A percentile compares a stretch with the other conserved stretches of the same genome.
phyloP scores from a whole-genome alignment of 768 basidiomycete species.

The Aureoboletus auriporus region DNA sequence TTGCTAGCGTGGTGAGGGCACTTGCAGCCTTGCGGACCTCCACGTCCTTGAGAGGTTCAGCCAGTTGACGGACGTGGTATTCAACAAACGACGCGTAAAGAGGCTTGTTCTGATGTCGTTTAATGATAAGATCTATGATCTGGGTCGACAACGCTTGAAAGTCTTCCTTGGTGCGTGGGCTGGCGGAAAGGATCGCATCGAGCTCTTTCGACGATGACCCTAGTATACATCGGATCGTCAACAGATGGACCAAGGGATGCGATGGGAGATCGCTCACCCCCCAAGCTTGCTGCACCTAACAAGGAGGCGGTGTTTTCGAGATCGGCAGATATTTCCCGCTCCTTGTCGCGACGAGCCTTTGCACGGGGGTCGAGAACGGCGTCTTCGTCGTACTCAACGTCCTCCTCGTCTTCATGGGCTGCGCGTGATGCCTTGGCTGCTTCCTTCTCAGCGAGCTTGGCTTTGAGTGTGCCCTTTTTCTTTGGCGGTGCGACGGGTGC shows the following conservation, averaged over 20 bases:
- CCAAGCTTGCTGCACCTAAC: conserved; percentile 65
- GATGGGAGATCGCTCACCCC: conserved; percentile 41
- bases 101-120: conserved; percentile 77
- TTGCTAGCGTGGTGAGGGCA: conserved; percentile 80
- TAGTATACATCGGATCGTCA: conserved; percentile 23
- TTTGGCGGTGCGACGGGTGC: conserved; percentile 64
- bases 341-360: conserved; percentile 72
- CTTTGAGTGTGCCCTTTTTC: conserved; percentile 91
- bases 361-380: conserved; percentile 75
- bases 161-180: conserved; percentile 88
- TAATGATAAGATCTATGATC: conserved; percentile 72
- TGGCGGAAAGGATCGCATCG: conserved; percentile 66
- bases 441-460: conserved; percentile 91
- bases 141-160: conserved; percentile 69
- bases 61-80: conserved; percentile 72
- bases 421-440: conserved; percentile 57
- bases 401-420: conserved; percentile 37
- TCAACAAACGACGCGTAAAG: conserved; percentile 83
- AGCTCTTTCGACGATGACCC: conserved; percentile 68
- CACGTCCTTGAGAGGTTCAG: conserved; percentile 77
- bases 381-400: conserved; percentile 63
- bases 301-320: conserved; percentile 79
- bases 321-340: conserved; percentile 84
- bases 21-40: conserved; percentile 90
- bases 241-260: not conserved